Conservation (phyloP, 805 yeast species). For the Pichia membranifaciens region DNA sequence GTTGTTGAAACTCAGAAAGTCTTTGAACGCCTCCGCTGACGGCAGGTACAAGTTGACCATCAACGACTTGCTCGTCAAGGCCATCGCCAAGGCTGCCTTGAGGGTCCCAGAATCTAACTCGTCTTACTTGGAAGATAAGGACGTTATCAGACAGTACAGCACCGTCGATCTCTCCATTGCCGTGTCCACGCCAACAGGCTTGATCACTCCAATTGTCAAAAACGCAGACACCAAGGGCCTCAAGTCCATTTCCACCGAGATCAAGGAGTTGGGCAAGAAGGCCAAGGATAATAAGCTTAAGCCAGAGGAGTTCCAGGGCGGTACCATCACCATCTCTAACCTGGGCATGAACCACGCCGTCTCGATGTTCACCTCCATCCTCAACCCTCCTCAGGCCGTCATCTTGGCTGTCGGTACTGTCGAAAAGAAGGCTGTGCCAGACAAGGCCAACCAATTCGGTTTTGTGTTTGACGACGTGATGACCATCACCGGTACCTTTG, state of each 20-base stretch:
- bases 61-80: slow-evolving; percentile 91
- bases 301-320: slow-evolving; percentile 99
- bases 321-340: slow-evolving; percentile 97
- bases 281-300: slow-evolving; percentile 89
- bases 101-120: slow-evolving; percentile 94
- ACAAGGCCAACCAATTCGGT: slow-evolving; percentile 84
- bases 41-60: slow-evolving; percentile 88
- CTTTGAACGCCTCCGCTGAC: slow-evolving; percentile 78
- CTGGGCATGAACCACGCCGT: slow-evolving; percentile 98
- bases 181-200: slow-evolving; percentile 96
- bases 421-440: slow-evolving; percentile 89
- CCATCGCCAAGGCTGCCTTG: slow-evolving; percentile 81
- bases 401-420: slow-evolving; percentile 93
- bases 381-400: slow-evolving; percentile 96
- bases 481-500: slow-evolving; percentile 93
- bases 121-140: slow-evolving; percentile 85
- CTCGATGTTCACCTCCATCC: slow-evolving; percentile 85
- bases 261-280: slow-evolving; percentile 91
- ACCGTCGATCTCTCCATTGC: slow-evolving; percentile 97
- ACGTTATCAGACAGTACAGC: slow-evolving; percentile 85
- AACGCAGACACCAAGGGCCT: slow-evolving; percentile 86
- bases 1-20: slow-evolving; percentile 83
- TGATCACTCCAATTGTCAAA: slow-evolving; percentile 92
- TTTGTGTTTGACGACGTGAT: slow-evolving; percentile 88
- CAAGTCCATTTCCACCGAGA: slow-evolving; percentile 68